Conservation (phyloP, 176 grass and related monocot species). For the Lolium perenne region DNA sequence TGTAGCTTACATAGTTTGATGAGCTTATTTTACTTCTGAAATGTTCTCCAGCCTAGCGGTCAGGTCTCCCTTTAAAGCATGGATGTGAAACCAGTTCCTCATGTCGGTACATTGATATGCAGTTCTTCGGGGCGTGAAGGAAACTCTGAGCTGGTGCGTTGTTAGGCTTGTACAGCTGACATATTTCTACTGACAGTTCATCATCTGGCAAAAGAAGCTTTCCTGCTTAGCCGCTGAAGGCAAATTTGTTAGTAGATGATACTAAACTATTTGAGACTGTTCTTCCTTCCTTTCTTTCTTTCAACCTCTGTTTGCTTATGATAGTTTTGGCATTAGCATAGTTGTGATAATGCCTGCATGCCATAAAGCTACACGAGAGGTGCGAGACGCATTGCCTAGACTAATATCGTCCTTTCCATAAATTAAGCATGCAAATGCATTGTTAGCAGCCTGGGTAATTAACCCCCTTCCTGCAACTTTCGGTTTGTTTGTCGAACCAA, state of each 20-base stretch:
- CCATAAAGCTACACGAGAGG: background rate
- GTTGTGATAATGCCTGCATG: too few species aligned
- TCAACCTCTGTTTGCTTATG: background rate
- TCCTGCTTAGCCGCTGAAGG: background rate
- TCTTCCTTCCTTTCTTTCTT: background rate
- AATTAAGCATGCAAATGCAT: background rate
- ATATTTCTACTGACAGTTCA: background rate
- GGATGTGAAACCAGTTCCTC: background rate
- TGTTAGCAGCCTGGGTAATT: background rate
- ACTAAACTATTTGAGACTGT: background rate
- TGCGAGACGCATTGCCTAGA: background rate
- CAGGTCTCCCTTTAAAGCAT: background rate
- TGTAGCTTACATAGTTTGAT: background rate
- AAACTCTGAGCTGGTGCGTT: background rate
- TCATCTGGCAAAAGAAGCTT: background rate
- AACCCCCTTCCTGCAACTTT: background rate
- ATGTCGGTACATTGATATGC: background rate
- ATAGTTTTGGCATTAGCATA: background rate
- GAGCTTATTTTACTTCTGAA: background rate
- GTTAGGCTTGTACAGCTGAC: background rate
- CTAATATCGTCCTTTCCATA: background rate
- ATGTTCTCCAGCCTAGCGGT: background rate
- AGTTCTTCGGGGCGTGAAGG: constrained; percentile 1
- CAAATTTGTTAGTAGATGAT: constrained; percentile 25
- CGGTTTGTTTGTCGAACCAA: background rate